Evolutionary conservation across 148 eudicot species (phyloP), one percentile per base, ranked within the genome.

Genomic region (Selenicereus undatus): DNA sequence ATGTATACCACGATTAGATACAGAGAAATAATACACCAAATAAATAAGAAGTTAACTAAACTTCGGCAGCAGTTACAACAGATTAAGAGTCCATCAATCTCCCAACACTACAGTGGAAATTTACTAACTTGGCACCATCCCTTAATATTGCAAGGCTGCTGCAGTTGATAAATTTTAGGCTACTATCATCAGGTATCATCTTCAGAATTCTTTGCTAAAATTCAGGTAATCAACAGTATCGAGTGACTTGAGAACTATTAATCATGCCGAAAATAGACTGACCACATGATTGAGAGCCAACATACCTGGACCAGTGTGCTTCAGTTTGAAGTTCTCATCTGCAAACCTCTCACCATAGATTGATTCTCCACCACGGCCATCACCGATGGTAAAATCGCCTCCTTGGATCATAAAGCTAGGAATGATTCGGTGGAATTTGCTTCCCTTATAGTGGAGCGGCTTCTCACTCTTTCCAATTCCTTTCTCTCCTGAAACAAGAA

Each of bases 311-410:
- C 82, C 89, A 80, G 91, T 90, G 89, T 96, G 99, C 85, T 91
- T 93, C 77, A 93, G 84, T 79, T 91, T 83, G 79, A 96, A 93
- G 84, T 92, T 96, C 86, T 96, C 98, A 78, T 96, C 99, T 32
- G 95, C 88, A 86, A 96, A 96, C 73, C 82, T 92, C 71, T 89
- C 95, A 71, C 98, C 97, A 83, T 89, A 94, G 45, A 96, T 93
- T n/a, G 99, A 96, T 81, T 96, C 99, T 72, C 98, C 99, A 62
- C 99, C 99, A 39, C 97, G 90, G 69, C 99, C 99, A 89, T 96
- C 95, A 42, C 98, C 97, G 45, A 76, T 79, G 65, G 99, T 97
- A 79, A 97, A 94, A 82, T 97, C 99, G 79, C 99, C 98, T 79
- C 99, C 97, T 74, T 93, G 94, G 77, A 93, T 91, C 97, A 93